Base-by-base conservation (phyloP, 2,329 filamentous ascomycete species). In the Boeremia lycopersici region DNA sequence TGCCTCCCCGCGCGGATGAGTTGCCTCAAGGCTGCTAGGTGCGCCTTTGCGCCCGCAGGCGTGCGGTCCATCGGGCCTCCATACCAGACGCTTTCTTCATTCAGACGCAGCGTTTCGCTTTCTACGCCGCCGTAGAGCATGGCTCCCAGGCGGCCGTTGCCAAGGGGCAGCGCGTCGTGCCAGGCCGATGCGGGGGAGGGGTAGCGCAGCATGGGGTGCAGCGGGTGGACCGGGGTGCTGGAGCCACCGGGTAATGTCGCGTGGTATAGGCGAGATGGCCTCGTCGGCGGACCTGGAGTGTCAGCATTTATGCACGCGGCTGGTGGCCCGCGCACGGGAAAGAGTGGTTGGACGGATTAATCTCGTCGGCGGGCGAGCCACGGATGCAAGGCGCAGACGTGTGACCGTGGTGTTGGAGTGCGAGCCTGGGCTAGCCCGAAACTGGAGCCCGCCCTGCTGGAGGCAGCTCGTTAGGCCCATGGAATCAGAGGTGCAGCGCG, bases 131-230 rank as follows among this genome's bases (percentile, higher is more conserved):
- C 78, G 63, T 79, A 77, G 9, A 81, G 65, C 78, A 82, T 80
- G 12, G 70, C 74, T 5, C 77, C 77, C 1, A 79, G 64, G 42
- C 80, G 74, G 19, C 81, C 80, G 61, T 82, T 82, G 9, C 81
- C 80, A 43, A 83, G 70, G 2, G 80, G 80, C 1, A 82, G 67
- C 25, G 78, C 76, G 53, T 77, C 68, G 45, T 74, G 67, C 74
- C 76, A 79, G 52, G 68, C 29, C 41, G 47, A 52, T 50, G 57
- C 57, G 41, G 57, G 57, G 45, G 43, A 41, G 34, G 33, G 28
- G 36, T 57, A 59, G 48, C 49, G 44, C 26, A 59, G 44, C 45
- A 57, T 57, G 48, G 48, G 40, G 36, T 35, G 36, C 42, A 25
- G 6, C 15, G 30, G 38, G 36, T 57, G 54, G 49, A 29, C 26